A percentile compares a stretch with the other conserved stretches of the same genome.
phyloP scores from a whole-genome alignment of 176 grass and related monocot species.

The Guadua angustifolia region DNA sequence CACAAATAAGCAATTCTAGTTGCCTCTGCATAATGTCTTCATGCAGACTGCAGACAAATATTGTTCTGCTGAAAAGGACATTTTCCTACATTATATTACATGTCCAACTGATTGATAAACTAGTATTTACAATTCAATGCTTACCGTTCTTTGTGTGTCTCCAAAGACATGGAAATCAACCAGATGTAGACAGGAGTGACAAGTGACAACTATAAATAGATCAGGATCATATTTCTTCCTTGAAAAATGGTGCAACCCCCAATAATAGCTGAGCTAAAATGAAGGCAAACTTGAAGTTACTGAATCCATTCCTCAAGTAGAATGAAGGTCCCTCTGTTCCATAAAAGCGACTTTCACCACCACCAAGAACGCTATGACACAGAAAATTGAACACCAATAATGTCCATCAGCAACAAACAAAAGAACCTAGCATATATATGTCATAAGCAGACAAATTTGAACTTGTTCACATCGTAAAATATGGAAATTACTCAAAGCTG shows the following conservation, averaged over 20 bases:
- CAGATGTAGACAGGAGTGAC: constrained; percentile 89
- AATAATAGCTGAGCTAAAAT: constrained; percentile 74
- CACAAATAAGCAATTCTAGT: constrained; percentile 2
- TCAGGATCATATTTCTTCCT: constrained; percentile 80
- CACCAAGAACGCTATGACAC: constrained; percentile 78
- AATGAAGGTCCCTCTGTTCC: constrained; percentile 72
- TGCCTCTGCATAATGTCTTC: background rate
- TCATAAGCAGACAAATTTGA: constrained; percentile 23
- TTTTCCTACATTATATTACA: constrained; percentile 19
- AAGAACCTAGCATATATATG: constrained; percentile 51
- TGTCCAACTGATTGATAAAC: background rate
- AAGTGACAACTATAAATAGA: constrained; percentile 56
- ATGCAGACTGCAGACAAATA: background rate
- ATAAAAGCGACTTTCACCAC: constrained; percentile 85
- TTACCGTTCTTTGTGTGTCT: constrained; percentile 97
- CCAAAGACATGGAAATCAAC: constrained; percentile 87
- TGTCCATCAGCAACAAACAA: background rate
- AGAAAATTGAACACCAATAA: constrained; percentile 87
- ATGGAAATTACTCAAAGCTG: background rate
- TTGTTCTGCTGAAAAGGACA: background rate
- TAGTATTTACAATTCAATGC: constrained; percentile 15
- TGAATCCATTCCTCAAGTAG: constrained; percentile 92
- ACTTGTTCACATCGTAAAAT: background rate
- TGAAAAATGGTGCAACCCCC: constrained; percentile 61
- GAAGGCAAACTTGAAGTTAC: constrained; percentile 94